Evolutionary conservation across 2,329 filamentous ascomycete genomes (phyloP), one percentile per base, ranked within the genome.

Genomic region (Cladorrhinum sp.): DNA sequence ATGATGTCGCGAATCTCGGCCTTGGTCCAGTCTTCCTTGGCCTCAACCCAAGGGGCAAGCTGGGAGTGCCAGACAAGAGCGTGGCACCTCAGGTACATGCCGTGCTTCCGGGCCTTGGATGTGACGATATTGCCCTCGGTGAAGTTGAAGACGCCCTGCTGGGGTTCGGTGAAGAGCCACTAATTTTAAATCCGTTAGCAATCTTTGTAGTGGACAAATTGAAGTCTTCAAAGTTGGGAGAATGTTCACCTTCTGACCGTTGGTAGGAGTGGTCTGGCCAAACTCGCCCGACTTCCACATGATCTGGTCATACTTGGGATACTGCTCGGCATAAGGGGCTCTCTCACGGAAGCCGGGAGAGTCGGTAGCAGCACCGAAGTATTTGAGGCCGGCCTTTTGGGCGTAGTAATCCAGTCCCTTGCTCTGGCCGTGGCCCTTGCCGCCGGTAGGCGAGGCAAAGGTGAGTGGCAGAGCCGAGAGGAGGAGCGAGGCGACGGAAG

Each of bases 281-380:
- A 88, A 89, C 67, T 87, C 83, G 33, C 76, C 73, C 14, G 70
- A 77, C 67, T 86, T 76, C 66, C 77, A 79, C 55, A 87, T 74
- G 64, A 86, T 82, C 6, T 74, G 70, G 46, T 82, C 74, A 68
- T 88, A 88, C 61, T 79, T 70, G 2, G 74, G 69, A 69, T 88
- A 84, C 8, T 75, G 73, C 16, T 79, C 73, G 65, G 82, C 78
- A 4, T 70, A 67, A 16, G 85, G 83, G 23, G 70, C 72, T 33
- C 75, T 73, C 68, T 77, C 75, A n/a, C 75, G 74, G 64, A 74
- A 70, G 7, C 74, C 75, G 2, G 74, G 74, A 1, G 74, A 70
- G 71, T 89, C 86, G 30, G 85, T 86, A 1, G 86, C 86, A 0
- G 85, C 80, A 56, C 86, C 86, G 55, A 87, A 87, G 74, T 87